Conservation (phyloP, 495 filamentous ascomycete species). For the Podospora sp. region DNA sequence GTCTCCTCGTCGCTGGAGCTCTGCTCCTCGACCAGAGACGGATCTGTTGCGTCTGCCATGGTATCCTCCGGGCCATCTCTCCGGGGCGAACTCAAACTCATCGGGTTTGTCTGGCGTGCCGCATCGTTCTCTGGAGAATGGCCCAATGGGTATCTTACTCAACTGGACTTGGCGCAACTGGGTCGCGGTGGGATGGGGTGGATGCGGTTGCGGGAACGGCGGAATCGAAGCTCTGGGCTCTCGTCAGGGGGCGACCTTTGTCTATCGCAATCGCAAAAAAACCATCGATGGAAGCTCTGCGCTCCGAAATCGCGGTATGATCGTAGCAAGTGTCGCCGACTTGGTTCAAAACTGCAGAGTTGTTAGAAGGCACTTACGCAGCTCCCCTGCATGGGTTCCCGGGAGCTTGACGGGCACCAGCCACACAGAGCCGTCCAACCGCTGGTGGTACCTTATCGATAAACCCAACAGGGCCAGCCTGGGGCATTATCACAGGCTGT, state of each 20-base stretch:
- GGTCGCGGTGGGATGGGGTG: neutral
- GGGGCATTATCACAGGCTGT: neutral
- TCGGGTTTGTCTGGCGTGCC: slow-evolving; percentile 38
- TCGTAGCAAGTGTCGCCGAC: neutral
- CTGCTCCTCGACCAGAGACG: slow-evolving; percentile 33
- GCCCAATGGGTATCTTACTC: neutral
- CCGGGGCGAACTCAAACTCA: slow-evolving; percentile 54
- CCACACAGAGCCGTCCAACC: slow-evolving; percentile 6
- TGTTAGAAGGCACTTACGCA: slow-evolving; percentile 26
- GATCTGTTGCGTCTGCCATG: slow-evolving; percentile 48
- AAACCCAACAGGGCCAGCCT: slow-evolving; percentile 10
- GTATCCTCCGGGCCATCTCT: slow-evolving; percentile 46
- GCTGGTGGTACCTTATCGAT: slow-evolving; percentile 27
- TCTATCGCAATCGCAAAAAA: neutral
- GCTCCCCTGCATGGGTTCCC: slow-evolving; percentile 22
- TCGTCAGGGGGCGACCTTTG: neutral
- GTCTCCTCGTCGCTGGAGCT: slow-evolving; percentile 52
- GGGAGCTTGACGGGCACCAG: slow-evolving; percentile 16
- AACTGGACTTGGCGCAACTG: slow-evolving; percentile 5
- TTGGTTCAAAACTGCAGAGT: neutral
- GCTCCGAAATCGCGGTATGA: neutral
- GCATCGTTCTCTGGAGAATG: slow-evolving; percentile 37
- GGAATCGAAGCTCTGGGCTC: slow-evolving; percentile 2
- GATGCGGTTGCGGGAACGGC: slow-evolving; percentile 4
- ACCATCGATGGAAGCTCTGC: neutral